Base-by-base conservation (phyloP, 2,329 filamentous ascomycete species). In the Rugonectria rugulosa region DNA sequence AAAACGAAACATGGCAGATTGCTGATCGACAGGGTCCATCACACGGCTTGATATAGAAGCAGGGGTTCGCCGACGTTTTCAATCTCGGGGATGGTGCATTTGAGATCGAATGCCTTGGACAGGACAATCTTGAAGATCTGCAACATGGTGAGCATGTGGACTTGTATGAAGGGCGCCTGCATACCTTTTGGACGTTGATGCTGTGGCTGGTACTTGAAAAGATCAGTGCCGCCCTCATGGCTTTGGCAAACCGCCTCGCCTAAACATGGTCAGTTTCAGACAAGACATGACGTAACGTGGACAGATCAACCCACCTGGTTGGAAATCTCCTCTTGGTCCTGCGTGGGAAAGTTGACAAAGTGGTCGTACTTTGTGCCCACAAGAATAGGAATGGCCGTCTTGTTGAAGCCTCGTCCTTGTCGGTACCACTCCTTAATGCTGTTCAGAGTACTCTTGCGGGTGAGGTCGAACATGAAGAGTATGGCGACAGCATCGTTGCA, bases 341-440 rank as follows among this genome's bases (percentile, higher is more conserved):
- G 94, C 36, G 91, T 85, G 1, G 95, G 93, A 70, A 99, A 97
- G 77, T 98, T 99, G 76, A 99, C 94, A 78, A 99, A 99, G 72
- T 98, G 95, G 70, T 99, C 95, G 74, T 98, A 99, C 76, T 99
- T 99, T 29, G 95, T 99, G 57, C 95, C 95, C 15, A 99, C 91
- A 20, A 99, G 77, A 70, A 99, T 97, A 0, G 95, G 95, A 65
- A 99, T 99, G n/a, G 95, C 95, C 12, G 95, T 99, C 82, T 99
- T 99, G 83, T 99, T 99, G 82, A 99, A 99, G 20, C 95, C 95
- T 62, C 95, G 86, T 42, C 95, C 95, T 77, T 99, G 95, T 51
- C 95, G 86, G 73, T 99, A 99, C 95, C 95, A 99, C 74, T 99
- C 95, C 80, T 99, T 99, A 81, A 99, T 98, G 69, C 92, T 97